A percentile compares a stretch with the other conserved stretches of the same genome.
These are phyloP conservation scores for Catharanthus roseus DNA, from an alignment of 257 asterid species.

Conservation along the genomic window DNA sequence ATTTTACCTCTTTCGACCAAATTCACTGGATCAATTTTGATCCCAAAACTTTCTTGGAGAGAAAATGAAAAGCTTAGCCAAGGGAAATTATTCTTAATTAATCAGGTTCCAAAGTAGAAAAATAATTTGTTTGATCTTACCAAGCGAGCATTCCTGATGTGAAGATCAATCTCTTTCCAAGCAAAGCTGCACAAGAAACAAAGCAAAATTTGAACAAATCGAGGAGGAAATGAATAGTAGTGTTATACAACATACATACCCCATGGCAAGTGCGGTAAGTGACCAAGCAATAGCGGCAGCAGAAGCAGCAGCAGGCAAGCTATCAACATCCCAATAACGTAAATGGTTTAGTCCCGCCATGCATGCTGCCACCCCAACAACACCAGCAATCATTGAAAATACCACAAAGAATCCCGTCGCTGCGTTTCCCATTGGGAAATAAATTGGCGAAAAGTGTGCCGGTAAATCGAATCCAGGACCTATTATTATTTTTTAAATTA, in stretches of 20 bases:
- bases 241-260: too few relatives aligned
- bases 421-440: constrained; percentile 84
- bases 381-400: constrained; percentile 72
- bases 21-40: too few relatives aligned
- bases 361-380: constrained; percentile 66
- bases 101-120: too few relatives aligned
- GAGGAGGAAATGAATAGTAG: not conserved
- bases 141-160: constrained; percentile 57
- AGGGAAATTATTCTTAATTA: too few relatives aligned
- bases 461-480: constrained; percentile 67
- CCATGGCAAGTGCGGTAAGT: constrained; percentile 88
- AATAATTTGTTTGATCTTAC: constrained; percentile 33
- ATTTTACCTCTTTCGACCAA: too few relatives aligned
- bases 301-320: constrained; percentile 60
- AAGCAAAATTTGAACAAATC: too few relatives aligned
- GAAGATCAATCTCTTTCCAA: constrained; percentile 63
- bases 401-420: constrained; percentile 90
- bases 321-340: constrained; percentile 51
- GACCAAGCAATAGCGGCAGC: constrained; percentile 76
- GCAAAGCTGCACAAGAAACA: constrained; percentile 50
- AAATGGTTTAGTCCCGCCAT: constrained; percentile 60
- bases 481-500: constrained; percentile 18
- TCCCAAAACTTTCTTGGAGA: too few relatives aligned
- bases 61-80: too few relatives aligned
- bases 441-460: constrained; percentile 80